Percentiles rank a stretch among this genome's conserved stretches.
Evolutionary conservation across 768 basidiomycete genomes (phyloP).

Genomic region (Phlebiopsis flavidoalba): DNA sequence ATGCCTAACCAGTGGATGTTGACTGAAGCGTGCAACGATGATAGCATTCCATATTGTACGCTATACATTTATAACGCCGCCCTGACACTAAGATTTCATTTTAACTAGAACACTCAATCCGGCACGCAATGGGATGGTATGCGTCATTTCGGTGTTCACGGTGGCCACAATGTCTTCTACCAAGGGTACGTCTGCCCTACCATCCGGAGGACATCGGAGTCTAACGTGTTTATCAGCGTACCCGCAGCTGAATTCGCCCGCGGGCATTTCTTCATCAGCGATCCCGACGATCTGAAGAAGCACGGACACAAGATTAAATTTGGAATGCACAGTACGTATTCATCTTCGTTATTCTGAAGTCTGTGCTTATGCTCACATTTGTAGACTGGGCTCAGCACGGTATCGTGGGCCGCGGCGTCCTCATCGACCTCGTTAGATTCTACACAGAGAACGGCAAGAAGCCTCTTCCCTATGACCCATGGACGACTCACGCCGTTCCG

Average conservation of each 20-base stretch:
- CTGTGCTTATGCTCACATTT: neutral
- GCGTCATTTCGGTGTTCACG: constrained; percentile 47
- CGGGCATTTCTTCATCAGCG: constrained; percentile 42
- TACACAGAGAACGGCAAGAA: constrained; percentile 34
- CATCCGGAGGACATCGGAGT: neutral
- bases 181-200: constrained; percentile 41
- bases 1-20: constrained; percentile 38
- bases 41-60: constrained; percentile 21
- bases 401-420: constrained; percentile 62
- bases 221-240: constrained; percentile 28
- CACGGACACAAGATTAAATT: constrained; percentile 36
- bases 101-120: constrained; percentile 59
- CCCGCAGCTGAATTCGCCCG: constrained; percentile 35
- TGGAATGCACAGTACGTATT: constrained; percentile 64
- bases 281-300: constrained; percentile 45
- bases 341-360: neutral
- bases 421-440: constrained; percentile 58
- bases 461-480: constrained; percentile 58
- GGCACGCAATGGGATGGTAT: constrained; percentile 70
- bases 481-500: constrained; percentile 49
- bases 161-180: constrained; percentile 52
- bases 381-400: constrained; percentile 72
- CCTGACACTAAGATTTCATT: neutral
- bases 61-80: neutral
- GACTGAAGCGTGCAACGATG: constrained; percentile 16